phyloP scores from a whole-genome alignment of 139 green algal species.

The Penium margaritaceum region DNA sequence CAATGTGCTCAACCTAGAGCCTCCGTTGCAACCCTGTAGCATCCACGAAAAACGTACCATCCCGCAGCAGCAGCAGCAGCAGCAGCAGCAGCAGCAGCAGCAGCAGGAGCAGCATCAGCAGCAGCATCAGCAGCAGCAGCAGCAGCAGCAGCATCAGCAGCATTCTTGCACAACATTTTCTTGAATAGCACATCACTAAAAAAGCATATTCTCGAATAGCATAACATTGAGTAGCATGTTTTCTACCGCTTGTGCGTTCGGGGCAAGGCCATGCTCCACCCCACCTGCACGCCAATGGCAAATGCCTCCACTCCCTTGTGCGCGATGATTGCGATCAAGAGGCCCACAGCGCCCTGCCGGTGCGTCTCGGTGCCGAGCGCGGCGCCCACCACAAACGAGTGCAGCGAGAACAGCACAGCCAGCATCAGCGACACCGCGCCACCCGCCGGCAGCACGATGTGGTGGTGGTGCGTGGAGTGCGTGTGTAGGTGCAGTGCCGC shows the following conservation, averaged over 20 bases:
- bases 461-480: constrained; percentile 36
- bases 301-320: constrained; percentile 43
- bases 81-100: too few species aligned
- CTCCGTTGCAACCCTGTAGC: too few species aligned
- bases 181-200: not conserved
- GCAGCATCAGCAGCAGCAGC: too few species aligned
- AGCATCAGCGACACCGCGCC: constrained; percentile 28
- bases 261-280: too few species aligned
- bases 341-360: constrained; percentile 7
- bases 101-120: too few species aligned
- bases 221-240: not conserved
- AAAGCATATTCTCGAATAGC: not conserved
- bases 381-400: constrained; percentile 42
- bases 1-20: too few species aligned
- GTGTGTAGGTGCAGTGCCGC: constrained; percentile 20
- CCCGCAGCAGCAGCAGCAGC: too few species aligned
- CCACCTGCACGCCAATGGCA: constrained; percentile 32
- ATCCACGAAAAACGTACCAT: too few species aligned
- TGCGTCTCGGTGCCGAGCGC: constrained; percentile 10
- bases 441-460: constrained; percentile 22
- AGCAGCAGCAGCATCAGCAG: too few species aligned
- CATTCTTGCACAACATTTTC: not conserved
- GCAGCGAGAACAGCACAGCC: constrained; percentile 29
- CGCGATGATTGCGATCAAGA: constrained; percentile 35
- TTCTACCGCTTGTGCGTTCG: too few species aligned